Evolutionary conservation across 148 eudicot species (phyloP).

Genomic region (Hydrangea macrophylla): DNA sequence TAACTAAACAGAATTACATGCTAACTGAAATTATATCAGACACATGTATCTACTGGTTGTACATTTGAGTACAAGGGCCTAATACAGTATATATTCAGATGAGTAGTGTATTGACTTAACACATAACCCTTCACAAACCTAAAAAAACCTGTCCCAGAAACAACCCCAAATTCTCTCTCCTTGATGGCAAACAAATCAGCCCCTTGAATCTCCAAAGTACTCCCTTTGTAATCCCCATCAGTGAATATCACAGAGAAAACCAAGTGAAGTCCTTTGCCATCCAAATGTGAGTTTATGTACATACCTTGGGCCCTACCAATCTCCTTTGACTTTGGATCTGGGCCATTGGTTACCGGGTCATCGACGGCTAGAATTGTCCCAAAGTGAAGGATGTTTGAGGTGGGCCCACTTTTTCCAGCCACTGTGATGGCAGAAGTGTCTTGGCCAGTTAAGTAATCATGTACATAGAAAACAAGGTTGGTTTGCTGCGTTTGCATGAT

Average conservation of each 20-base stretch:
- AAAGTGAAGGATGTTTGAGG: slow-evolving; percentile 20
- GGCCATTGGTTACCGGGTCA: slow-evolving; percentile 25
- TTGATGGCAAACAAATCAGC: slow-evolving; percentile 21
- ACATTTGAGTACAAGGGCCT: no score
- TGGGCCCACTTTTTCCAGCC: slow-evolving; percentile 25
- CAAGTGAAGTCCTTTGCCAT: slow-evolving; percentile 27
- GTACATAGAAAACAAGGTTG: slow-evolving; percentile 28
- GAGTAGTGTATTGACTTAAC: no score
- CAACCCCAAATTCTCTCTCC: slow-evolving; percentile 32
- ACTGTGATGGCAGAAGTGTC: slow-evolving; percentile 25
- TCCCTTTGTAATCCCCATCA: slow-evolving; percentile 31
- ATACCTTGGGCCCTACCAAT: slow-evolving; percentile 29
- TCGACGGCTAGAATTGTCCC: slow-evolving; percentile 23
- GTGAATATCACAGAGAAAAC: slow-evolving; percentile 30
- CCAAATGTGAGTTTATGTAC: slow-evolving; percentile 30
- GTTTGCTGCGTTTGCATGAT: slow-evolving; percentile 26
- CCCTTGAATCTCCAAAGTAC: slow-evolving; percentile 33
- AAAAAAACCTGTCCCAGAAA: slow-evolving; percentile 30
- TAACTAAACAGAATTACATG: no score
- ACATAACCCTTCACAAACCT: slow-evolving; percentile 33
- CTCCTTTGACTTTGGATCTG: slow-evolving; percentile 19
- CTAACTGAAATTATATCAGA: no score
- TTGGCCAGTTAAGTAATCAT: slow-evolving; percentile 23
- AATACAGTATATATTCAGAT: no score
- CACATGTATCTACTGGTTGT: no score